Base-by-base conservation (phyloP, 2,329 filamentous ascomycete genomes). In the Allantophomopsis cytisporea region DNA sequence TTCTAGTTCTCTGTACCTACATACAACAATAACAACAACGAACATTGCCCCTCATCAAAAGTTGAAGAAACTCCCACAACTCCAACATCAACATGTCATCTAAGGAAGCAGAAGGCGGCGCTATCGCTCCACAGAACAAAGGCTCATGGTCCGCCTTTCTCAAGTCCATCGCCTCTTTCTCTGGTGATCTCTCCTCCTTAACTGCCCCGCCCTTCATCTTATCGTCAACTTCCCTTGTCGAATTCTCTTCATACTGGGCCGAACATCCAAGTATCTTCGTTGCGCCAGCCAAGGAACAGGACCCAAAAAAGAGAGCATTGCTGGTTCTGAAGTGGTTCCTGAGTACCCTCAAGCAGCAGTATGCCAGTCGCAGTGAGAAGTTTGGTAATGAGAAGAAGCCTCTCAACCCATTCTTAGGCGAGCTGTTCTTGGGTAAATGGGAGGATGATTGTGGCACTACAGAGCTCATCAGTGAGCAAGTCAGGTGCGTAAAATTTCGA, bases 241-340 rank as follows among this genome's bases (percentile, higher is more conserved):
- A 89, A 57, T 88, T 83, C 64, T 84, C 80, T 45, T 74, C 80
- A 39, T 88, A 87, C 64, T 89, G 83, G 83, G 79, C 78, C 45
- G 83, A 86, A 50, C 80, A 87, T 53, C 83, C 83, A 3, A 61
- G 67, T 14, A 63, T 94, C 44, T 82, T 96, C 50, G 76, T 86
- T 43, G 87, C 88, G 11, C 85, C 89, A 2, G 82, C 86, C 37
- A 69, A 71, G 42, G 87, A 94, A 59, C 52, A 77, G 39, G 83
- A 94, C 56, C 73, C 87, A 1, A 76, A 82, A 52, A 91, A 86
- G 66, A 78, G 89, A 45, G 80, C 85, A 15, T 63, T 94, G 48
- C 68, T 89, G 28, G 89, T 96, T n/a, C 66, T 95, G 51, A 93
- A 89, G 61, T 96, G 89, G 89, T 96, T 95, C 64, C 64, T 96